Evolutionary conservation across 2,329 filamentous ascomycete genomes (phyloP), one percentile per base, ranked within the genome.

Genomic region (Corynespora cassiicola): DNA sequence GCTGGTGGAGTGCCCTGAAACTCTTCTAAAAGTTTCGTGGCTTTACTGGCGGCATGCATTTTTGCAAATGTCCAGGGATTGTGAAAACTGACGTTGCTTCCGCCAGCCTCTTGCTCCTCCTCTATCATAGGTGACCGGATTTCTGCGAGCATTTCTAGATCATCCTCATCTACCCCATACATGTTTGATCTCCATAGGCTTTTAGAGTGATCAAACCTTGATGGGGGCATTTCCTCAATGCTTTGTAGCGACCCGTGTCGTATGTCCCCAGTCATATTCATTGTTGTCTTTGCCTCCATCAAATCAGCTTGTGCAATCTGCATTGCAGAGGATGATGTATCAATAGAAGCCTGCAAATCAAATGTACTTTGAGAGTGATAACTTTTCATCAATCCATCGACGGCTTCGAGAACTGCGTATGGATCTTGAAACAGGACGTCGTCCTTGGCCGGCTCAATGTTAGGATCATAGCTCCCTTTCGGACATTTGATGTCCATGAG

Each of bases 361-460:
- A n/a, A n/a, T n/a, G n/a, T n/a, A n/a, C n/a, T n/a, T n/a, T n/a
- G n/a, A n/a, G n/a, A n/a, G n/a, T n/a, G n/a, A n/a, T n/a, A n/a
- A n/a, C n/a, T n/a, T n/a, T n/a, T n/a, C n/a, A n/a, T n/a, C 1
- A 84, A 54, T 19, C 61, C 61, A 14, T 74, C 66, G 2, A 75
- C 64, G 5, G 72, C 50, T 4, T 55, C 56, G 5, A 82, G 22
- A 3, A 85, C 53, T 0, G 56, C 14, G 4, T 63, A 54, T 2
- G 84, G 78, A 33, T 88, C 72, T 4, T 71, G 72, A 55, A 91
- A 90, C 1, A 89, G 56, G 2, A 91, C 76, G 52, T 89, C 81
- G 39, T 88, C 82, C 58, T 91, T 91, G 3, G 81, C 73, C 3
- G 86, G 80, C 43, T 89, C 82, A 5, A 90, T 66, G 50, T 90